Percentiles rank a stretch among this genome's conserved stretches.
These are phyloP conservation scores for Aschersonia sp. DNA, from an alignment of 2,329 filamentous ascomycete species.

Conservation along the genomic window DNA sequence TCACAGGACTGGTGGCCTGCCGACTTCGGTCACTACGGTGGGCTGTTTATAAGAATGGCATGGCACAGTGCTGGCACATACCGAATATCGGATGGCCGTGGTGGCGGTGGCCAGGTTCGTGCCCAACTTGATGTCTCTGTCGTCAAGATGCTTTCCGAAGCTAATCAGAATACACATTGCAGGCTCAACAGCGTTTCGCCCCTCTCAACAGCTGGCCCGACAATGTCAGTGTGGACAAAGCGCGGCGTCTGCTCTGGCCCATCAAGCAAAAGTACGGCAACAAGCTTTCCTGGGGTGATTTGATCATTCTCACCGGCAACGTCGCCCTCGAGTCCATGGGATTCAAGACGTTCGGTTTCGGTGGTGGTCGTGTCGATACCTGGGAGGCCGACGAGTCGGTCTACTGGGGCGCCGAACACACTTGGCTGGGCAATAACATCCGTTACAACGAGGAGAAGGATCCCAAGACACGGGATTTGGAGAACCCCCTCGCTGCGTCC, in stretches of 20 bases:
- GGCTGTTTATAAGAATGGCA: conserved; percentile 66
- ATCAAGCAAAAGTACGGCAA: conserved; percentile 76
- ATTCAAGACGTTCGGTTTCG: conserved; percentile 59
- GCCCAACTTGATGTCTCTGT: no score
- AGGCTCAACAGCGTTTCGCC: conserved; percentile 64
- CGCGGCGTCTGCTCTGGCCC: conserved; percentile 63
- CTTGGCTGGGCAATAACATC: conserved; percentile 61
- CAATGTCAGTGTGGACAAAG: conserved; percentile 67
- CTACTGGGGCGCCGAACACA: conserved; percentile 64
- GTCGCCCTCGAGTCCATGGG: conserved; percentile 67
- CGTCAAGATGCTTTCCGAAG: background rate
- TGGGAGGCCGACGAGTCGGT: conserved; percentile 63
- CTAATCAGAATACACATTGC: background rate
- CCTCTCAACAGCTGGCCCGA: conserved; percentile 73
- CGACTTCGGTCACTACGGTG: conserved; percentile 69
- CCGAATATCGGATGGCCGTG: conserved; percentile 59
- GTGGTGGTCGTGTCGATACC: conserved; percentile 55
- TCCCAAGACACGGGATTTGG: conserved; percentile 47
- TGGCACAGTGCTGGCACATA: conserved; percentile 74
- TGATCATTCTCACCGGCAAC: conserved; percentile 58
- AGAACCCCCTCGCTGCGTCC: conserved; percentile 51
- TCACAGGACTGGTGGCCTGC: conserved; percentile 74
- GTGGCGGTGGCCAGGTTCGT: conserved; percentile 47
- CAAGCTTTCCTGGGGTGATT: conserved; percentile 70
- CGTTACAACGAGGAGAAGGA: conserved; percentile 44